Percentiles rank a stretch among this genome's conserved stretches.
Conservation (phyloP, 2,329 filamentous ascomycete species). For the Sclerotinia spermophila region DNA sequence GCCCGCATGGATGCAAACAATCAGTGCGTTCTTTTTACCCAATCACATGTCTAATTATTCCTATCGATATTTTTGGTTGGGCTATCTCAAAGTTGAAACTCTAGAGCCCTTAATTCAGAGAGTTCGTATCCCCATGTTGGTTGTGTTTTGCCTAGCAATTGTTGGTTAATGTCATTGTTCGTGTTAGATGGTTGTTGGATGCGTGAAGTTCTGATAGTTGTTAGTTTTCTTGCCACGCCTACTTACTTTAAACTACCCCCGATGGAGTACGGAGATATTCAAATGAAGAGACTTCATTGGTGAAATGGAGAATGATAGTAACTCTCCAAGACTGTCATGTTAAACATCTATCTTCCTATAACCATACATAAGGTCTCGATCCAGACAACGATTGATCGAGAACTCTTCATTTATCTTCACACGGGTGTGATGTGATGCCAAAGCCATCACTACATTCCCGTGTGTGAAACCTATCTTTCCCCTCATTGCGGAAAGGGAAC, state of each 20-base stretch:
- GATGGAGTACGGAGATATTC: slow-evolving; percentile 4
- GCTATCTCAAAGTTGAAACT: background rate
- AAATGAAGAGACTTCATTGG: slow-evolving; percentile 9
- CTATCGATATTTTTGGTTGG: background rate
- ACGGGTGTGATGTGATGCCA: slow-evolving; percentile 15
- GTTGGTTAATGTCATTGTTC: background rate
- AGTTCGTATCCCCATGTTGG: background rate
- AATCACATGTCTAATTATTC: background rate
- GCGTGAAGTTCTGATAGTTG: background rate
- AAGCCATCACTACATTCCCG: slow-evolving; percentile 18
- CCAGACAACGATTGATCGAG: background rate
- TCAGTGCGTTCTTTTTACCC: background rate
- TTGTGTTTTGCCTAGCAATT: background rate
- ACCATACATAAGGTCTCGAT: slow-evolving; percentile 5
- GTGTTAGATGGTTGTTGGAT: slow-evolving; percentile 1
- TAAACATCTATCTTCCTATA: slow-evolving; percentile 1
- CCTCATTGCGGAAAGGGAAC: slow-evolving; percentile 6
- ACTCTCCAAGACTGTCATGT: background rate
- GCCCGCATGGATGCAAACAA: slow-evolving; percentile 1
- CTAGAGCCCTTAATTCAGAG: background rate
- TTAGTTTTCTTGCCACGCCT: slow-evolving; percentile 9
- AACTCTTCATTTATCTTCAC: slow-evolving; percentile 5
- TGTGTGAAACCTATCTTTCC: slow-evolving; percentile 14
- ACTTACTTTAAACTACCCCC: slow-evolving; percentile 4
- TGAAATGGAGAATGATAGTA: background rate